Base-by-base conservation (phyloP, 1,139 yeast species). In the Suhomyces terraborum region DNA sequence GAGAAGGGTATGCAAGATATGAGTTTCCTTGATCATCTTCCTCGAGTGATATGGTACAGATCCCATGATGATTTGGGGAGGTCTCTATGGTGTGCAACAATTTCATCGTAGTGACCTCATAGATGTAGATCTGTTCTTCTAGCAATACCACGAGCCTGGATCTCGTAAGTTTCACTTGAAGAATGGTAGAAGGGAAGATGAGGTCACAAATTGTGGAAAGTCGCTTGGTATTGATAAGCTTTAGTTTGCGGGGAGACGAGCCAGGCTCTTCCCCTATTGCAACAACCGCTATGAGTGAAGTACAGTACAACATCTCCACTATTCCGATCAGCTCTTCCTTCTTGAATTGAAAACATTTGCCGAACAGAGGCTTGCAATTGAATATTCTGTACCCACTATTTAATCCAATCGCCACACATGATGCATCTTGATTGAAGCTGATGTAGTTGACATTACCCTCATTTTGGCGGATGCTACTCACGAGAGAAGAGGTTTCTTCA, bases 251-350 rank as follows among this genome's bases (percentile, higher is more conserved):
- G 10, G 96, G 95, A 7, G 95, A 84, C 54, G 84, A 74, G 3
- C 77, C 77, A 1, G 89, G 83, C 53, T 83, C 89, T 53, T 88
- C 96, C 6, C 96, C 96, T 45, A 84, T 66, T 1, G 95, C 96
- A 3, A 91, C 95, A 8, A 88, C 73, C 1, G 95, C 97, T 20
- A 93, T 75, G 33, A 93, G 72, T 1, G 96, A 87, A 0, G 98
- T 88, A 43, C 88, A 79, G 56, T 88, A 93, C 30, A 93, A 75
- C 98, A 93, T 91, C 61, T 91, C 97, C 24, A 89, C 85, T 13
- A 88, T 75, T 3, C 84, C 84, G 14, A 81, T 75, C 1, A 87
- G 81, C 36, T 82, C 85, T 30, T 72, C 75, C 42, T 61, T 59
- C 31, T 59, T 55, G 38, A 56, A 58, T 40, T 76, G 77, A 56